Base-by-base conservation (phyloP, 2,329 filamentous ascomycete genomes). In the Aaosphaeria arxii region DNA sequence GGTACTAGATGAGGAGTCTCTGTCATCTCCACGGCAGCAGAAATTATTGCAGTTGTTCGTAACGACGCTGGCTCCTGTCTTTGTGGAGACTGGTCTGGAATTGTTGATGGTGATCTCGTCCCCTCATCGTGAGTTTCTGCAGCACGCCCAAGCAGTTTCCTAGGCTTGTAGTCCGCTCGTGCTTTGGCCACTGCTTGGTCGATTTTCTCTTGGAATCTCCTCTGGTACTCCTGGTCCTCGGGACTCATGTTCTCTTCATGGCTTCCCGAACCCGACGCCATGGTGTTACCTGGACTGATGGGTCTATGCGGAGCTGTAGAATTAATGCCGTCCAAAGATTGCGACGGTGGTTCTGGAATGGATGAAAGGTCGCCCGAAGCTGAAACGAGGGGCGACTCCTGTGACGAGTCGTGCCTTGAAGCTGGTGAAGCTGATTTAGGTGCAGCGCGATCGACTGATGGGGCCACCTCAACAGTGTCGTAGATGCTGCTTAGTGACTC, bases 61-160 rank as follows among this genome's bases (percentile, higher is more conserved):
- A 70, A 45, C 1, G 66, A 64, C 1, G 63, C 64, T 5, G 60
- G 59, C 24, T 43, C 51, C 46, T 56, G 58, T 17, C 53, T 51
- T n/a, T 46, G 46, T 32, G 63, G 59, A 7, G 54, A 53, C 6
- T 52, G 57, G 40, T 68, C 63, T 11, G 67, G 66, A 6, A 70
- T 63, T 6, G 61, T 61, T 5, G 67, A 70, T 3, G 67, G 66
- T 5, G 66, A 69, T 39, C 66, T 54, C 28, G 66, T 67, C 7
- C 64, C 63, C 5, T 48, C 28, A 44, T 59, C 56, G 29, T 53
- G 38, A 33, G 47, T 24, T 24, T 24, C 44, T 7, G 44, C 44
- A 40, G 11, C 29, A 7, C 11, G n/a, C 6, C 28, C 17, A 7
- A 30, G 13, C 29, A 31, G 30, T 9, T 29, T 30, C 13, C 32